phyloP scores from a whole-genome alignment of 148 eudicot species.

The Amaranthus cruentus region DNA sequence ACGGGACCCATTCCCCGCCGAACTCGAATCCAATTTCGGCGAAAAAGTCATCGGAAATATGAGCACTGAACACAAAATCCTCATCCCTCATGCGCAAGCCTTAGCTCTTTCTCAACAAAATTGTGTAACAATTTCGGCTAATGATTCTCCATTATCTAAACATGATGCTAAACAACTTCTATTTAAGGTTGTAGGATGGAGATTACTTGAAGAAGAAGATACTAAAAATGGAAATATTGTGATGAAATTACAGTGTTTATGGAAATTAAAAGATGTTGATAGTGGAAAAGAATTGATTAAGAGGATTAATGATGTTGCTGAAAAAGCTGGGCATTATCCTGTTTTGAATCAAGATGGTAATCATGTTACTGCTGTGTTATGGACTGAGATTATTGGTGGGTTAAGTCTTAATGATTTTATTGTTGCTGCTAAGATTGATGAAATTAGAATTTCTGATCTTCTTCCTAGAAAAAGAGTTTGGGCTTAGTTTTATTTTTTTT shows the following conservation, averaged over 20 bases:
- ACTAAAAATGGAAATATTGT: constrained; percentile 18
- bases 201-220: constrained; percentile 40
- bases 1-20: constrained; percentile 88
- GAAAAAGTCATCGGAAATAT: constrained; percentile 63
- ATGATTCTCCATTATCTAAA: constrained; percentile 41
- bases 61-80: constrained; percentile 68
- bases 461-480: constrained; percentile 71
- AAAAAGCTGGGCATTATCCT: constrained; percentile 56
- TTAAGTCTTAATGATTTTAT: constrained; percentile 89
- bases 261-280: constrained; percentile 71
- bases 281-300: constrained; percentile 62
- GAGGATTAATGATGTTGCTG: constrained; percentile 48
- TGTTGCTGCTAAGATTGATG: constrained; percentile 88
- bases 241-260: constrained; percentile 60
- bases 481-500: constrained; percentile 40
- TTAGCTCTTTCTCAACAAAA: constrained; percentile 59
- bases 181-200: constrained; percentile 84
- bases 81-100: constrained; percentile 66
- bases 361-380: constrained; percentile 65
- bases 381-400: constrained; percentile 75
- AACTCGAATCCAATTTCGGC: constrained; percentile 61
- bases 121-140: constrained; percentile 36
- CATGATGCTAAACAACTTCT: constrained; percentile 60
- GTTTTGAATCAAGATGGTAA: constrained; percentile 54
- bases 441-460: constrained; percentile 80